These are phyloP conservation scores for Garcia nutans DNA, from an alignment of 345 rosid genomes.

Conservation along the genomic window DNA sequence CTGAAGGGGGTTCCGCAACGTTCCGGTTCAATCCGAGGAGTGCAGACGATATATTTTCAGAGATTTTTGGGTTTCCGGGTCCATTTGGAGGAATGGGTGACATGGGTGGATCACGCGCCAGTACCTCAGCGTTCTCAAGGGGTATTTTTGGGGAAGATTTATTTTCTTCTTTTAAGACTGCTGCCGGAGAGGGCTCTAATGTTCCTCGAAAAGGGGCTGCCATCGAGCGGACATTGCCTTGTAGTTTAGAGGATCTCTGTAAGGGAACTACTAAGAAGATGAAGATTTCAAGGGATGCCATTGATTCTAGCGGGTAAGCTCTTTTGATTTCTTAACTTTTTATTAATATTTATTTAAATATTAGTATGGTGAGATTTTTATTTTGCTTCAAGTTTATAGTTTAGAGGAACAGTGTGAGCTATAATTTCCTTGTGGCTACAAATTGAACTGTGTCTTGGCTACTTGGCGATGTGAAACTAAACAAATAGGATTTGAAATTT, in stretches of 20 bases:
- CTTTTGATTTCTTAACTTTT: not conserved
- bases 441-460: not conserved
- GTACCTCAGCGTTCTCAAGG: slow-evolving; percentile 51
- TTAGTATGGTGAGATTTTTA: too few species aligned
- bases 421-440: too few species aligned
- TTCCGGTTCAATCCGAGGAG: slow-evolving; percentile 76
- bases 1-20: slow-evolving; percentile 42
- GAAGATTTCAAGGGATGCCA: slow-evolving; percentile 83
- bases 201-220: slow-evolving; percentile 64
- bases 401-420: too few species aligned
- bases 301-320: slow-evolving; percentile 63
- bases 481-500: not conserved
- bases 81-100: slow-evolving; percentile 62
- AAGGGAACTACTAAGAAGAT: slow-evolving; percentile 86
- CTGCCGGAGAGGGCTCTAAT: slow-evolving; percentile 44
- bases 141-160: slow-evolving; percentile 60
- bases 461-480: not conserved
- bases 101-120: slow-evolving; percentile 51
- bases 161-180: slow-evolving; percentile 45
- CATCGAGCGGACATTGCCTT: slow-evolving; percentile 69
- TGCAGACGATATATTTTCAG: slow-evolving; percentile 81
- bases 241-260: slow-evolving; percentile 86
- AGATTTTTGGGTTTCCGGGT: slow-evolving; percentile 71
- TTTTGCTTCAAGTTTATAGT: too few species aligned
- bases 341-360: not conserved